Conservation (phyloP, 345 rosid species). For the Brassica cretica region DNA sequence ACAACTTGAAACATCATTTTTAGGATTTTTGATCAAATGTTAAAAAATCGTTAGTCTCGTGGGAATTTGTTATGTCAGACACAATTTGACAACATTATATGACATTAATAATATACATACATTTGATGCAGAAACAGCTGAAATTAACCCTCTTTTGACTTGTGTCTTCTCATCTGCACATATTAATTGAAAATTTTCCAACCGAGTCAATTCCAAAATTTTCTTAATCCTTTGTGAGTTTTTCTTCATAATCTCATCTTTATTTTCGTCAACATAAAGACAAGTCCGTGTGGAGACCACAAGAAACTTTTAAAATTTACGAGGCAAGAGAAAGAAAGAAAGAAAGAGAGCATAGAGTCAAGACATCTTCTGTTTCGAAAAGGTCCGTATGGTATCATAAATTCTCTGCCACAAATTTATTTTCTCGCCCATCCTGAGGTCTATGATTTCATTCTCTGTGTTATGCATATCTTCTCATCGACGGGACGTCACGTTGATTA, state of each 20-base stretch:
- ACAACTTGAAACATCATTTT: not conserved
- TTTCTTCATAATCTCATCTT: not conserved
- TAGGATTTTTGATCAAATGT: not conserved
- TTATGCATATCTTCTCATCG: slow-evolving; percentile 13
- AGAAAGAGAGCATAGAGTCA: slow-evolving; percentile 9
- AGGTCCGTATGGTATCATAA: slow-evolving; percentile 29
- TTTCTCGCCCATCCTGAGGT: slow-evolving; percentile 9
- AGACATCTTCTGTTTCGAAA: slow-evolving; percentile 14
- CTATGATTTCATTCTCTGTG: not conserved
- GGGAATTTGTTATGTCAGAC: not conserved
- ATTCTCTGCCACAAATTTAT: slow-evolving; percentile 38
- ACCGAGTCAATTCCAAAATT: slow-evolving; percentile 9
- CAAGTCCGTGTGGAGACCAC: slow-evolving; percentile 29
- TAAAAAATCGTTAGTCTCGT: not conserved
- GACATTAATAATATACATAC: not conserved
- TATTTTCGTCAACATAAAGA: slow-evolving; percentile 3
- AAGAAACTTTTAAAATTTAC: slow-evolving; percentile 31
- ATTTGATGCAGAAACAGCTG: slow-evolving; percentile 6
- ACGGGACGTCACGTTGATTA: not conserved
- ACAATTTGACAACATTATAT: not conserved
- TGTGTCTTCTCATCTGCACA: slow-evolving; percentile 16
- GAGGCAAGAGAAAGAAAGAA: slow-evolving; percentile 29
- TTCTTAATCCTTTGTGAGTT: not conserved
- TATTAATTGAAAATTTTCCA: slow-evolving; percentile 5
- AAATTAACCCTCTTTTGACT: not conserved